Base-by-base conservation (phyloP, 2,329 filamentous ascomycete genomes). In the Epichloe sp. region DNA sequence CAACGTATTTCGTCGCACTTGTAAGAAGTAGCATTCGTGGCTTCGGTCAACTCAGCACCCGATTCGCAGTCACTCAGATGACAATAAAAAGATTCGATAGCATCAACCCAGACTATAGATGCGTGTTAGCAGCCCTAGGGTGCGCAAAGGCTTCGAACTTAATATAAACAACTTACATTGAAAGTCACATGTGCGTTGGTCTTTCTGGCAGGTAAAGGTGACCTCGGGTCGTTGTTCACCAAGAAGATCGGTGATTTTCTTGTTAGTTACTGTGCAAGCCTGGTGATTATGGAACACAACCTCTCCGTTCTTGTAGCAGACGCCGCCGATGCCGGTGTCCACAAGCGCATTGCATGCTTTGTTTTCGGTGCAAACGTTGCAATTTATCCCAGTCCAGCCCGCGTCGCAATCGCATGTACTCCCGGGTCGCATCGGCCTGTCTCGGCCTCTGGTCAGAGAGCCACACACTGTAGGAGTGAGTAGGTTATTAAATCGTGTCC, bases 381-480 rank as follows among this genome's bases (percentile, higher is more conserved):
- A 98, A 73, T 98, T 98, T 71, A 98, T 91, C 56, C 93, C 93
- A 41, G 80, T 80, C 93, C 93, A 98, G 51, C 93, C 93, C 38
- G 95, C 86, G 63, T 90, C 85, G 67, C 93, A 98, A 42, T 88
- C 73, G 70, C 93, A 98, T 41, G 75, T 72, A 52, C 82, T 76
- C 55, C 80, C 82, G 49, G 80, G 72, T 63, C 93, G 80, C 63
- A 87, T 83, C 21, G 83, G 79, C 59, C 93, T 79, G 60, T 97
- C 82, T 58, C 78, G 77, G 56, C 89, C 90, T 60, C 88, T 84
- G 40, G 86, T 80, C 41, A 96, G 75, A 38, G 90, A 93, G 52
- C 91, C 93, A 64, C 93, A 98, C 6, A 95, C 82, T 77, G 57
- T 19, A 48, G 7, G 34, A 21, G 35, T 41, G 7, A 43, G 40